Evolutionary conservation across 345 rosid species (phyloP).

Genomic region (Eucalyptus tenuipes): DNA sequence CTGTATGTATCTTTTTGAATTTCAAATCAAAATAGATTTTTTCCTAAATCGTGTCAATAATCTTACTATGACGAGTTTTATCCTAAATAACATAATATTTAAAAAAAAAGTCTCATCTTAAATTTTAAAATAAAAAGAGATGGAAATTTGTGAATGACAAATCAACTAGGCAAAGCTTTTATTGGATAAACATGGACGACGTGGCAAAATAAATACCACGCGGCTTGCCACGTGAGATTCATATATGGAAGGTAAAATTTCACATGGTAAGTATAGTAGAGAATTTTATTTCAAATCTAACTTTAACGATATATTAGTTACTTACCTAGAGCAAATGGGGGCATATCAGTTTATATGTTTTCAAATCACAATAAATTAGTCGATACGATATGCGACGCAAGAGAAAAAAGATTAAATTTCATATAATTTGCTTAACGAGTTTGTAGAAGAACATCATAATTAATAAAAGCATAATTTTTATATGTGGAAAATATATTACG

Average conservation of each 20-base stretch:
- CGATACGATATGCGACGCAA: neutral
- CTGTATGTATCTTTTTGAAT: neutral
- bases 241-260: neutral
- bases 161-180: neutral
- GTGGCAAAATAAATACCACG: neutral
- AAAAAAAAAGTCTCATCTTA: neutral
- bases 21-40: neutral
- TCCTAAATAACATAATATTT: neutral
- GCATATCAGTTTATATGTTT: neutral
- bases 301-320: neutral
- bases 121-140: neutral
- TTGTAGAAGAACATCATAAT: neutral
- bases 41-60: neutral
- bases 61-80: neutral
- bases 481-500: neutral
- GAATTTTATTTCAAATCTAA: neutral
- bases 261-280: neutral
- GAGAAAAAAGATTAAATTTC: neutral
- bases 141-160: neutral
- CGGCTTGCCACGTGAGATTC: neutral
- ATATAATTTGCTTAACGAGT: neutral
- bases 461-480: neutral
- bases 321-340: neutral
- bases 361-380: accelerated
- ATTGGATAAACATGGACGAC: neutral